Evolutionary conservation across 257 asterid species (phyloP).

Genomic region (Osmanthus fragrans): DNA sequence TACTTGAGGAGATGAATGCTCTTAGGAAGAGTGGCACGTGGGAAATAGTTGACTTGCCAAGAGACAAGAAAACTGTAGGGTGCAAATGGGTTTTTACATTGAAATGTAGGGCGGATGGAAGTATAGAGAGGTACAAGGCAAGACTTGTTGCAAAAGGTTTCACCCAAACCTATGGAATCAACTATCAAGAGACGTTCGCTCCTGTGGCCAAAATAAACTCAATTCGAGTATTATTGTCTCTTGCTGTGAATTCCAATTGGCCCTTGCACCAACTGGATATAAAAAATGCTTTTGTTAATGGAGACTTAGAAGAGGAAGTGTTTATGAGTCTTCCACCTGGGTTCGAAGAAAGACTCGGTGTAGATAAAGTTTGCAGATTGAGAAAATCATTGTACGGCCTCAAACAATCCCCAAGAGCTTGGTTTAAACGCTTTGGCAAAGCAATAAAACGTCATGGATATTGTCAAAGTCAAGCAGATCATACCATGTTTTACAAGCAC

Average conservation of each 20-base stretch:
- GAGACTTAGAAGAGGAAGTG: no score
- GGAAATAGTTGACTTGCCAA: neutral
- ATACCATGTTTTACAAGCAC: no score
- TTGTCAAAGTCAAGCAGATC: conserved; percentile 5
- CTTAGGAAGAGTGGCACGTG: conserved; percentile 10
- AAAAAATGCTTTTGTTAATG: no score
- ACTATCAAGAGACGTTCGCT: no score
- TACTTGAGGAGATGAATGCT: neutral
- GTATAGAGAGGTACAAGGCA: neutral
- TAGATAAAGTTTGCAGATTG: no score
- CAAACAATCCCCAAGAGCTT: neutral
- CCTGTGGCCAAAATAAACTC: no score
- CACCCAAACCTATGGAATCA: no score
- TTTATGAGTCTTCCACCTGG: no score
- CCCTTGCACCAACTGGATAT: no score
- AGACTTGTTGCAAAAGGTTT: neutral
- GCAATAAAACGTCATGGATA: neutral
- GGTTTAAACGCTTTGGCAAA: conserved; percentile 14
- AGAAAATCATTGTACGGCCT: neutral
- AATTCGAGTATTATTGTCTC: no score
- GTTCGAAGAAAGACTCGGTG: no score
- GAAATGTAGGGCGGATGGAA: neutral
- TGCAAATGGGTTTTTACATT: conserved; percentile 6
- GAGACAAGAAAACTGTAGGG: conserved; percentile 3
- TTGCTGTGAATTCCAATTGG: no score